Base-by-base conservation (phyloP, 805 yeast genomes). In the Yarrowia keelungensis region DNA sequence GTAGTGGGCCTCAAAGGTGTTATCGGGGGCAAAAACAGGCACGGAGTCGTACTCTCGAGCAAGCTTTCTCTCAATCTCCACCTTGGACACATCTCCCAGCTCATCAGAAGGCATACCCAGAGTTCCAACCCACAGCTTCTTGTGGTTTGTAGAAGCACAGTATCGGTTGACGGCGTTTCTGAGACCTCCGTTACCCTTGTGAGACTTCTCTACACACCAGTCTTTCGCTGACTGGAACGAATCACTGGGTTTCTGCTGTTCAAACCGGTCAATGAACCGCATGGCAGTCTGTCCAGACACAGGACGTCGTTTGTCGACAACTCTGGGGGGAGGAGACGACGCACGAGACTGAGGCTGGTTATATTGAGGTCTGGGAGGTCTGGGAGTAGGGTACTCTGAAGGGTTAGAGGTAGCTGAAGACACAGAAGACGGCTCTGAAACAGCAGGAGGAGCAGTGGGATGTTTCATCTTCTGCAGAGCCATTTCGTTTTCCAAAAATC, bases 31-130 rank as follows among this genome's bases (percentile, higher is more conserved):
- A 70, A 86, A 86, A 2, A 92, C 90, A 0, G 92, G 86, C 69
- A 83, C 84, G 49, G 89, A 85, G 69, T 85, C 75, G 75, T 85
- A 88, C 2, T 87, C 84, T 0, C 76, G 74, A 9, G 54, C 62
- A 14, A 91, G 78, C 47, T 80, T 81, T 0, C 73, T 71, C 1
- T 86, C 77, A 50, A 95, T 91, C 19, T 83, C 83, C 1, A 75
- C 71, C 70, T 85, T 86, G 3, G 89, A 87, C 0, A 78, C 75
- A 0, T 79, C 79, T 5, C 95, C 89, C 19, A 95, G 84, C 38
- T 84, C 87, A 78, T 95, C 98, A 19, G 94, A 89, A 19, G 98
- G 97, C 83, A 92, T 89, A 36, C 97, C 96, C 42, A 90, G 79
- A 0, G 97, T 88, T n/a, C 99, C 99, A 1, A 94, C 85, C 97